Percentiles rank a stretch among this genome's conserved stretches.
These are phyloP conservation scores for Trametes sp. DNA, from an alignment of 1,284 basidiomycete species.

Conservation along the genomic window DNA sequence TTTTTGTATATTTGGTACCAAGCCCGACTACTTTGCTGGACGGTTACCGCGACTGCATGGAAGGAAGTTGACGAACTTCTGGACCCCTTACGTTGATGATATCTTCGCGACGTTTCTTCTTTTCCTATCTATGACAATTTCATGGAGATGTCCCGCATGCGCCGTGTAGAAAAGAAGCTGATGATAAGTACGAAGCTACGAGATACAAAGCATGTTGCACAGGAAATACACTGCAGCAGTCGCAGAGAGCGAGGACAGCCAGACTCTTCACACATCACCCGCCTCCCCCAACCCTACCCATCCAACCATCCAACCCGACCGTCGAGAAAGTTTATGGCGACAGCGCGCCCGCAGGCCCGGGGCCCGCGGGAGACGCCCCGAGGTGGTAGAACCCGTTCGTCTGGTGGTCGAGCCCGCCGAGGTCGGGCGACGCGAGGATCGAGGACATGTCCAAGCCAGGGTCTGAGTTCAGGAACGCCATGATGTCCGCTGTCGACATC, in stretches of 20 bases:
- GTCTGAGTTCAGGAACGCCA: constrained; percentile 46
- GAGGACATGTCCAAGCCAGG: constrained; percentile 43
- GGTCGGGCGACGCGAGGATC: constrained; percentile 40
- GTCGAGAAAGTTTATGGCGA: constrained; percentile 9
- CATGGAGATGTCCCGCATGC: no score
- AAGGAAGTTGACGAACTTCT: no score
- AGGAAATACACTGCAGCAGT: constrained; percentile 13
- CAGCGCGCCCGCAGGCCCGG: constrained; percentile 16
- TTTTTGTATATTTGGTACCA: no score
- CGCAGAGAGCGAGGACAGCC: neutral
- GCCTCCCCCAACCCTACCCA: neutral
- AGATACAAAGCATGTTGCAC: constrained; percentile 24
- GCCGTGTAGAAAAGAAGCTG: neutral
- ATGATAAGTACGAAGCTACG: constrained; percentile 9
- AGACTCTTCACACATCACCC: neutral
- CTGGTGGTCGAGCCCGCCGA: constrained; percentile 17
- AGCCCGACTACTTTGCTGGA: no score
- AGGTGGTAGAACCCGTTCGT: constrained; percentile 28
- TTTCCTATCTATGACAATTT: no score
- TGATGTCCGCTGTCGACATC: constrained; percentile 44
- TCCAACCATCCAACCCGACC: neutral
- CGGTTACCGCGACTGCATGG: no score
- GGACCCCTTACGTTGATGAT: no score
- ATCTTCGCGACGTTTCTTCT: no score
- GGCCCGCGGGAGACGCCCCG: constrained; percentile 22